Base-by-base conservation (phyloP, 306 rosid genomes). In the Lupinus albus region DNA sequence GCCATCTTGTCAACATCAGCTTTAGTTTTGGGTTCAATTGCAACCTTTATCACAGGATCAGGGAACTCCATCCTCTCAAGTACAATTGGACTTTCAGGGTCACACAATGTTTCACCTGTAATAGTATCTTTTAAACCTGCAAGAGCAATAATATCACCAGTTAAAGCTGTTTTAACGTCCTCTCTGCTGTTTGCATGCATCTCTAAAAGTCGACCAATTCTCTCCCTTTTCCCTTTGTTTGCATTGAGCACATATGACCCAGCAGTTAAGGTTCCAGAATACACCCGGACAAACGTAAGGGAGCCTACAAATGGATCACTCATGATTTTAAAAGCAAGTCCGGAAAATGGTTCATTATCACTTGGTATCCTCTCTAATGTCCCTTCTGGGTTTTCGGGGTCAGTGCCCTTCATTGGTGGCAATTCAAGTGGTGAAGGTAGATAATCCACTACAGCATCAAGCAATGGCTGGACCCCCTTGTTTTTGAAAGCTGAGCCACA, bases 51-150 rank as follows among this genome's bases (percentile, higher is more conserved):
- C 21, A 93, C 97, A 57, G 99, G 99, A 78, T 93, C 99, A 55
- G 96, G 97, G 84, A 93, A 93, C 84, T 93, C 99, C 99, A 90
- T 93, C 8, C 97, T 82, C 79, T 93, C 99, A 63, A 93, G 99
- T 75, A 89, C 73, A 41, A 90, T 67, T 9, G 97, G 91, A 70
- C 39, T 74, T 3, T 90, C 94, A 12, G 90, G 82, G 68, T 93
- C 97, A 64, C 96, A 75, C 70, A 93, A 71, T 11, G 99, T 93
- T 86, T 89, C 97, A 48, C 97, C 99, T 5, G 99, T 93, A 48
- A 89, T 39, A 30, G 99, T 93, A 71, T 93, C 97, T 81, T 93
- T 93, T 36, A 93, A 84, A 81, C 97, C 97, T 17, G 96, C 97
- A 41, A 93, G 96, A 35, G 97, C 99, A 38, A 93, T 41, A 61